Evolutionary conservation across 2,329 filamentous ascomycete species (phyloP), one percentile per base, ranked within the genome.

Genomic region (Fusarium agapanthi): DNA sequence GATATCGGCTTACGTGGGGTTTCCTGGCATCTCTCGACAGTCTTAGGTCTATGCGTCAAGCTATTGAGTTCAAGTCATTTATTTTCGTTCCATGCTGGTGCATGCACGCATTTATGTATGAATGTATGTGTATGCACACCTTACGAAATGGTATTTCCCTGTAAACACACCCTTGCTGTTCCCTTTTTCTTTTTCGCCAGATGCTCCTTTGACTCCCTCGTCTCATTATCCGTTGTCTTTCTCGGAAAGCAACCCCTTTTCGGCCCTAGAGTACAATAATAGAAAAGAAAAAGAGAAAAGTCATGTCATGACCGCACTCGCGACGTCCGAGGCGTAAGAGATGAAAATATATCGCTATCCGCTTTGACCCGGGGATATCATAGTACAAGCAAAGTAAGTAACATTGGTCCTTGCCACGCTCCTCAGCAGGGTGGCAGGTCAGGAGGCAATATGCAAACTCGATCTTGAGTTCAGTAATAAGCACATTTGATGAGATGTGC

Each of bases 301-400:
- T 50, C 41, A 58, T 22, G 44, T 28, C 50, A 16, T 40, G 57
- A 69, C 54, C 28, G 37, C 53, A 41, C 40, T 18, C 38, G 44
- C 56, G 51, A 30, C 51, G 43, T 56, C 38, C 38, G 40, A 67
- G 53, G 44, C 41, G 28, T 38, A 59, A 61, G 40, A 61, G 62
- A 61, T 62, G 43, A 50, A 63, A 68, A 68, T 62, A 65, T 45
- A 71, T 54, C 70, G 70, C 70, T 71, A 57, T 71, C 58, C 67
- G 67, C 68, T 72, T 60, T 65, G 59, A 65, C 64, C 71, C 56
- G 56, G 71, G 71, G 67, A 73, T 73, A 73, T 73, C 71, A 73
- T 73, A 68, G 61, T 73, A 70, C 66, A 71, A 73, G 67, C 65
- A 66, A 73, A 56, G 35, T 30, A 59, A 43, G 44, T 66, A 59